These are phyloP conservation scores for Boechera divaricarpa DNA, from an alignment of 345 rosid species.

Conservation along the genomic window DNA sequence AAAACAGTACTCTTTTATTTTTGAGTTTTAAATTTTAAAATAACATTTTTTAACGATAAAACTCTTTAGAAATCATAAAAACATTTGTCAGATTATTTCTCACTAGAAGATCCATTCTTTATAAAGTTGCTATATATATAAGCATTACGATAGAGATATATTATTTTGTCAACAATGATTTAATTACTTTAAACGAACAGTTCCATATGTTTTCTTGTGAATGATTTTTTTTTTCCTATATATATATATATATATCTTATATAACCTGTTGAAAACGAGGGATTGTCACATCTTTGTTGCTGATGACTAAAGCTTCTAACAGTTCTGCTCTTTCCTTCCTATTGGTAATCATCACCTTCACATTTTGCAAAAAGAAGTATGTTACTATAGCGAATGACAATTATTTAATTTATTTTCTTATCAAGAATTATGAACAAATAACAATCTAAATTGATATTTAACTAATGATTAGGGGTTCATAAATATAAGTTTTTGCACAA, in stretches of 20 bases:
- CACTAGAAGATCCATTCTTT: too few species aligned
- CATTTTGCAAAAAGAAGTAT: background rate
- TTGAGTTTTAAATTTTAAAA: background rate
- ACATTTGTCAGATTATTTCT: too few species aligned
- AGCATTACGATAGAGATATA: background rate
- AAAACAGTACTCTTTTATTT: background rate
- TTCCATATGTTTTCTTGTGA: background rate
- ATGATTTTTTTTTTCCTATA: background rate
- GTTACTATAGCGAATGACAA: background rate
- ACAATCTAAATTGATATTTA: background rate
- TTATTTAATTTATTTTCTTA: background rate
- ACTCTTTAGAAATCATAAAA: background rate
- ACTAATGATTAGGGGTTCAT: background rate
- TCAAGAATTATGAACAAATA: background rate
- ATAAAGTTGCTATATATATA: background rate
- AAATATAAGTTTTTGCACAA: background rate
- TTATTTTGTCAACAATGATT: background rate
- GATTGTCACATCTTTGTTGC: constrained; percentile 65
- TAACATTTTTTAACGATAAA: background rate
- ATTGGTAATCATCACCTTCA: constrained; percentile 84
- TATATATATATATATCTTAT: background rate
- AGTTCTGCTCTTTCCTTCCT: constrained; percentile 85
- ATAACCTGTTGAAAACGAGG: constrained; percentile 67
- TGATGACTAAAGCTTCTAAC: constrained; percentile 69
- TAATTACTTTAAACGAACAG: background rate